phyloP scores from a whole-genome alignment of 257 asterid species.

The Capsicum baccatum region DNA sequence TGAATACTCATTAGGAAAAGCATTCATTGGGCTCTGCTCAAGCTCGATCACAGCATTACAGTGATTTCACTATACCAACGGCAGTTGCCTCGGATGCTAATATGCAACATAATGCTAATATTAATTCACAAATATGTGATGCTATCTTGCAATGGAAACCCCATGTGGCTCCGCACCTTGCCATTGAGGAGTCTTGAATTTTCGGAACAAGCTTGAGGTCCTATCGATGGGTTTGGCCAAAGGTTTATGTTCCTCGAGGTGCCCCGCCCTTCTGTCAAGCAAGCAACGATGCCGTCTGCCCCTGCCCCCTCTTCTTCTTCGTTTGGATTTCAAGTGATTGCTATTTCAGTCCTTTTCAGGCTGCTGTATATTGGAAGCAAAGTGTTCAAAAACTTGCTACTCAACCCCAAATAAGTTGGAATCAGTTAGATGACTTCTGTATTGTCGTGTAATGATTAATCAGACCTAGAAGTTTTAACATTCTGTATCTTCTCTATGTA shows the following conservation, averaged over 20 bases:
- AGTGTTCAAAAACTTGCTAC: background rate
- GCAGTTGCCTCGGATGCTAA: background rate
- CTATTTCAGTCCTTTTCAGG: background rate
- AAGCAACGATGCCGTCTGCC: background rate
- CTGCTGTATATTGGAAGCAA: background rate
- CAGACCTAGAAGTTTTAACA: background rate
- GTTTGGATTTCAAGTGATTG: background rate
- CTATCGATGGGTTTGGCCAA: background rate
- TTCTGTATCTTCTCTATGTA: background rate
- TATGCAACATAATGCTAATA: background rate
- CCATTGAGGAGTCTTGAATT: background rate
- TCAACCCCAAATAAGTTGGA: background rate
- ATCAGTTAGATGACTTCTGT: slow-evolving; percentile 9
- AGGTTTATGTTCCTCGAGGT: background rate
- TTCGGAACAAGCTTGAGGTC: too few species aligned
- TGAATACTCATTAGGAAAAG: background rate
- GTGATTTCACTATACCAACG: background rate
- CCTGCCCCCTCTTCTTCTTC: background rate
- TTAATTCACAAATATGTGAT: background rate
- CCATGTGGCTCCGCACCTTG: background rate
- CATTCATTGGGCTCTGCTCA: background rate
- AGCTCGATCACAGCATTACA: background rate
- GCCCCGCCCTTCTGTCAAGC: background rate
- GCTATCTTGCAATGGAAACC: background rate
- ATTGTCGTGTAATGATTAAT: background rate